Evolutionary conservation across 257 asterid species (phyloP).

Genomic region (Solanum verrucosum): DNA sequence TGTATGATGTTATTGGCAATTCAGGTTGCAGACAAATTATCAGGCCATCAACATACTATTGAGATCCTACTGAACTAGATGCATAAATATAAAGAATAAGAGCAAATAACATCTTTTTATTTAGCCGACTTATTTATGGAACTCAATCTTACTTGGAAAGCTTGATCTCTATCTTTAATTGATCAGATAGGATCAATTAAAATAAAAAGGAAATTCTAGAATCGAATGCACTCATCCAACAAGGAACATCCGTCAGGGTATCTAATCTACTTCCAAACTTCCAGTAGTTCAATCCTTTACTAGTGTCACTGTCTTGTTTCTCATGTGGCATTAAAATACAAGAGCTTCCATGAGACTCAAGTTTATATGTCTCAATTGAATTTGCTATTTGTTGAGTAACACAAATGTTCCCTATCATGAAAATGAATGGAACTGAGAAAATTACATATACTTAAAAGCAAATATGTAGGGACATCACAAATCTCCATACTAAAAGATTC

Average conservation of each 20-base stretch:
- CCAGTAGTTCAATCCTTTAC: neutral
- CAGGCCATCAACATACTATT: neutral
- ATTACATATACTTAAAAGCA: neutral
- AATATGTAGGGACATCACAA: neutral
- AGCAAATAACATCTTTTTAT: neutral
- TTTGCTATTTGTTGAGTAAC: neutral
- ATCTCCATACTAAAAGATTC: neutral
- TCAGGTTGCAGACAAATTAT: neutral
- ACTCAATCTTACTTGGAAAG: neutral
- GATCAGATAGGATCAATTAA: neutral
- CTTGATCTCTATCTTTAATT: neutral
- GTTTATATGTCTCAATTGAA: neutral
- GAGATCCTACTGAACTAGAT: neutral
- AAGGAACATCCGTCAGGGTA: neutral
- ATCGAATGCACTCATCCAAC: neutral
- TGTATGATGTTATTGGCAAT: neutral
- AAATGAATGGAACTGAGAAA: neutral
- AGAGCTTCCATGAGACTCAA: neutral
- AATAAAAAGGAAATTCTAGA: neutral
- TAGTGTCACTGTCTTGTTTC: neutral
- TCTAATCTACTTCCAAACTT: neutral
- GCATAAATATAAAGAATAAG: neutral
- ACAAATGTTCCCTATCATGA: neutral
- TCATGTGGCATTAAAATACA: neutral
- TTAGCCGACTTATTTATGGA: neutral